Evolutionary conservation across 2,329 filamentous ascomycete genomes (phyloP), one percentile per base, ranked within the genome.

Genomic region (Nannizzia gypsea): DNA sequence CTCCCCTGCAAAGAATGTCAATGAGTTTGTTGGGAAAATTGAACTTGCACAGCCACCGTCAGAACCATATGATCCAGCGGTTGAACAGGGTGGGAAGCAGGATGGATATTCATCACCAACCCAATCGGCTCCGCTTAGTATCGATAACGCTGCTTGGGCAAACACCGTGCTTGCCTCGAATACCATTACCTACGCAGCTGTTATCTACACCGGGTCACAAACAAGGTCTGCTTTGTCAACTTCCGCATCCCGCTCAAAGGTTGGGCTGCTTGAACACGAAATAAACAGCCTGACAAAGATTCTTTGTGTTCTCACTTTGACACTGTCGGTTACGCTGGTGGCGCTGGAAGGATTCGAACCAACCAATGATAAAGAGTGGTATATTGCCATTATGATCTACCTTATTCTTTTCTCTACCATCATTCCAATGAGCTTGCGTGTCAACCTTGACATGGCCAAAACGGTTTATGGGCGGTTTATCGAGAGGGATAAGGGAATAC

Each of bases 351-450:
- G 89, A 0, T 93, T 96, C 64, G 80, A 85, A 62, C 73, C 73
- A 38, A 76, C 71, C 5, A 77, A 76, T 59, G 71, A 77, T 62
- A 78, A 78, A 64, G 66, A 72, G 60, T 99, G 93, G 93, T 99
- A 97, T 72, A 85, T 97, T 65, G 92, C 95, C 64, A 95, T 97
- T 67, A 93, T 96, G 85, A 86, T 92, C n/a, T 99, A 97, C 71
- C 77, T 99, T 64, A 95, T 99, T 62, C 79, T 99, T 0, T 99
- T 99, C 77, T 97, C 92, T n/a, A 97, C 92, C 0, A 99, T 99
- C 68, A 95, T 99, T 26, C 93, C 93, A 0, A 96, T 99, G 73
- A 95, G 90, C 74, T 78, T 99, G 66, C 87, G 93, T 57, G 93
- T 99, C 66, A 99, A 99, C 70, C 79, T 99, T 17, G 93, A 99